A percentile compares a stretch with the other conserved stretches of the same genome.
phyloP scores from a whole-genome alignment of 2,329 filamentous ascomycete species.

The Erysiphe pulchra region DNA sequence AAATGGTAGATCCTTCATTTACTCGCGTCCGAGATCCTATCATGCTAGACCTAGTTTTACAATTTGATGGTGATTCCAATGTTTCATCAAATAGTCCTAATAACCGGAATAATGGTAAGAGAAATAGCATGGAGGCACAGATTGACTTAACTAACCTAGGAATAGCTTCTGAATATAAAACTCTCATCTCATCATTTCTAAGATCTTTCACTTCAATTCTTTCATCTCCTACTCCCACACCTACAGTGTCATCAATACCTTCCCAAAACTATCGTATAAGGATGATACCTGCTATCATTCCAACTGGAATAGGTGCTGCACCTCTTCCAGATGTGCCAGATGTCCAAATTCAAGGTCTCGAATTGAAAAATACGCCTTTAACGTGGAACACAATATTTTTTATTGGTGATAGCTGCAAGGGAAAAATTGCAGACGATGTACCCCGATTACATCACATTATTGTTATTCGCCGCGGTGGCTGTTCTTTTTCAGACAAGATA shows the following conservation, averaged over 20 bases:
- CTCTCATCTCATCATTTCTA: slow-evolving; percentile 20
- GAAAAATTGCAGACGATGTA: slow-evolving; percentile 24
- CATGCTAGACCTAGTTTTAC: slow-evolving; percentile 48
- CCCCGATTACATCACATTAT: slow-evolving; percentile 44
- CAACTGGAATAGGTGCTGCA: slow-evolving; percentile 33
- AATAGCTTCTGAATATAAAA: slow-evolving; percentile 12
- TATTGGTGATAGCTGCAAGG: slow-evolving; percentile 36
- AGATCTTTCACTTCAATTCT: slow-evolving; percentile 24
- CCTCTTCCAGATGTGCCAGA: slow-evolving; percentile 36
- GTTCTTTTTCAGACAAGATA: slow-evolving; percentile 64
- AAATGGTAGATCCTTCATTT: slow-evolving; percentile 64
- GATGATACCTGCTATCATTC: slow-evolving; percentile 20
- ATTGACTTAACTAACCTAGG: slow-evolving; percentile 5
- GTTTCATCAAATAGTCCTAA: neutral
- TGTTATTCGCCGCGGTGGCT: slow-evolving; percentile 57
- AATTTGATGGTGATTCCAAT: slow-evolving; percentile 10
- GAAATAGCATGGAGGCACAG: slow-evolving; percentile 3
- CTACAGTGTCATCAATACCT: slow-evolving; percentile 13
- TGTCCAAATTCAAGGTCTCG: slow-evolving; percentile 14
- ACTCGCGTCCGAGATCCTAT: slow-evolving; percentile 48
- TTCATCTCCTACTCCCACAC: slow-evolving; percentile 18
- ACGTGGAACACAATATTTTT: slow-evolving; percentile 49
- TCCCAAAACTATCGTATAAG: slow-evolving; percentile 11
- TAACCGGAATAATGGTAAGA: slow-evolving; percentile 2
- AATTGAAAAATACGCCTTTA: slow-evolving; percentile 18